Base-by-base conservation (phyloP, 768 basidiomycete genomes). In the Calvatia gigantea region DNA sequence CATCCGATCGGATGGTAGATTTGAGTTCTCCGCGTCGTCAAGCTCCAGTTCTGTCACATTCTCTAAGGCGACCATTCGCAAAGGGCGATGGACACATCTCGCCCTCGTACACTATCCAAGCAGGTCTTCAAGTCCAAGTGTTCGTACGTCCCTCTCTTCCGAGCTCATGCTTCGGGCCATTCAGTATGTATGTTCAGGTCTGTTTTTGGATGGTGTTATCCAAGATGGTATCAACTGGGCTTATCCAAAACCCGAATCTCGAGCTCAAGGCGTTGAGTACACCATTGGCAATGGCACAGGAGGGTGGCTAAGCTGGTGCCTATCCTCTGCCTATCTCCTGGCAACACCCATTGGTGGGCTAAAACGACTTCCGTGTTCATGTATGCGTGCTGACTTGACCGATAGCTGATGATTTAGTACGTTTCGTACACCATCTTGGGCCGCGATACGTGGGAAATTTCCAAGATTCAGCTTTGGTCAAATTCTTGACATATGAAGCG, bases 401-500 rank as follows among this genome's bases (percentile, higher is more conserved):
- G 11, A 19, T 47, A 89, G 89, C 75, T 14, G 85, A 91, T 50
- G 88, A 89, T 57, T 66, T 91, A 4, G 83, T 85, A 5, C 80
- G 87, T 14, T 78, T 94, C 42, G 78, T 91, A 32, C 86, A 93
- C 63, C 88, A 91, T 61, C 81, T 94, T 9, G 88, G 91, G 3
- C 91, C 91, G 7, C 81, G 86, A 41, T 94, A 94, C 57, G 74
- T 75, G 1, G 85, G 83, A 19, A 84, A 83, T 41, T 91, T 92
- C 67, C 91, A 91, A 65, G 87, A 91, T 45, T 77, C 76, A 7
- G 66, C 79, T 2, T 76, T 93, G 32, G 73, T 84, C 60, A 85
- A 81, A 42, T 92, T 92, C 66, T 71, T 94, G 45, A 94, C 91
- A 0, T 94, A 94, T 66, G 88, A 91, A 60, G 88, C 89, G 0